Evolutionary conservation across 208 protist species (phyloP).

Genomic region (Crithidia sp.): DNA sequence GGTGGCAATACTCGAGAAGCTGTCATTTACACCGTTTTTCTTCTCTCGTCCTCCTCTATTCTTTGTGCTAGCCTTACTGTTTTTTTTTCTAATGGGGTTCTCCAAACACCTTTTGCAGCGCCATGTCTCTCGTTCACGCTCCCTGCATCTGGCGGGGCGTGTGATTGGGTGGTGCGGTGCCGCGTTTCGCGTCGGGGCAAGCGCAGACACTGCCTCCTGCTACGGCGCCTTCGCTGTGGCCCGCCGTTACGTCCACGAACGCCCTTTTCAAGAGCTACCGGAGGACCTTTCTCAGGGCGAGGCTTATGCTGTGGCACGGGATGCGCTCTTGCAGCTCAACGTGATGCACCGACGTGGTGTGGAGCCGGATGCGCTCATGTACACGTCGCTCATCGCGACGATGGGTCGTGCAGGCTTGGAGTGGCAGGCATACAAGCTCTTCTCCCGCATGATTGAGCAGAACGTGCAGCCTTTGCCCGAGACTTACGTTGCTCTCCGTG

Average conservation of each 20-base stretch:
- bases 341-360: conserved; percentile 92
- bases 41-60: not conserved
- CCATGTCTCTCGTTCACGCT: not conserved
- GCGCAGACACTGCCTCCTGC: not conserved
- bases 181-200: not conserved
- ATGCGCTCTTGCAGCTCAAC: conserved; percentile 92
- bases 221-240: not conserved
- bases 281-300: conserved; percentile 56
- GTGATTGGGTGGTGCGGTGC: not conserved
- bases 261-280: conserved; percentile 64
- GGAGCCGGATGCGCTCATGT: conserved; percentile 91
- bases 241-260: conserved; percentile 60
- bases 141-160: not conserved
- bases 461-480: conserved; percentile 86
- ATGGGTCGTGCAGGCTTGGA: conserved; percentile 89
- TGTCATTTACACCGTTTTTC: not conserved
- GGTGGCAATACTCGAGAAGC: not conserved
- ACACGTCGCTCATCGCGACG: conserved; percentile 90
- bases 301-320: conserved; percentile 71
- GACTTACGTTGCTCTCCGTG: conserved; percentile 88
- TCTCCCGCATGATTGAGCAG: conserved; percentile 92
- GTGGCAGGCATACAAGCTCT: conserved; percentile 95
- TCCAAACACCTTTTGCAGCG: not conserved
- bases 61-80: not conserved
- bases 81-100: conserved; percentile 3